Evolutionary conservation across 1,284 basidiomycete genomes (phyloP).

Genomic region (Cryptococcus floricola): DNA sequence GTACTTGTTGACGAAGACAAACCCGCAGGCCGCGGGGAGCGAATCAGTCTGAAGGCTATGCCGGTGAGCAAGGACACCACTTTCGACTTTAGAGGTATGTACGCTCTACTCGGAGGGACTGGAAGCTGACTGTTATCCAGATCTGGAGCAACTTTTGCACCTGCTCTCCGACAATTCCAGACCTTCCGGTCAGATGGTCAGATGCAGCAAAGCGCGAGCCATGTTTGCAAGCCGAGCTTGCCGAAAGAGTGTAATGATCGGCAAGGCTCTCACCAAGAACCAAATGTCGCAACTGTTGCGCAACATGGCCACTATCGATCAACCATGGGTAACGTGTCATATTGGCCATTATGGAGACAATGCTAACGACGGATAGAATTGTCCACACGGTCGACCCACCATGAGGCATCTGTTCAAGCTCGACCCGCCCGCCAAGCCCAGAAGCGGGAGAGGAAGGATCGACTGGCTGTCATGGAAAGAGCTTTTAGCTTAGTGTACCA

Average conservation of each 20-base stretch:
- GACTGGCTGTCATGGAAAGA: conserved; percentile 24
- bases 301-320: conserved; percentile 94
- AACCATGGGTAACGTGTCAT: conserved; percentile 64
- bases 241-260: conserved; percentile 93
- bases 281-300: conserved; percentile 82
- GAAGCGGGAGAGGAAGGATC: conserved; percentile 14
- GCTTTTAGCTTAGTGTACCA: background rate
- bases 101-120: background rate
- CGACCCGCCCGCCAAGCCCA: conserved; percentile 12
- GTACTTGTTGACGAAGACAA: conserved; percentile 57
- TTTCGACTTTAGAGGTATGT: conserved; percentile 65
- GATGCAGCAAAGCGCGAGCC: conserved; percentile 84
- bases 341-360: background rate
- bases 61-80: conserved; percentile 86
- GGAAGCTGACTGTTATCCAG: conserved; percentile 51
- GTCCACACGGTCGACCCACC: conserved; percentile 92
- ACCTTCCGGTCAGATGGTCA: conserved; percentile 70
- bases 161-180: conserved; percentile 65
- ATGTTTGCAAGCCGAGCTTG: conserved; percentile 98
- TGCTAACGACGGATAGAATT: conserved; percentile 57
- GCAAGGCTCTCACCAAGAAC: conserved; percentile 67
- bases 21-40: conserved; percentile 52
- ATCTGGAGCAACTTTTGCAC: conserved; percentile 91
- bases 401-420: conserved; percentile 71
- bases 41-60: conserved; percentile 72